Conservation (phyloP, 2,329 filamentous ascomycete genomes). For the Verticillium isaacii region DNA sequence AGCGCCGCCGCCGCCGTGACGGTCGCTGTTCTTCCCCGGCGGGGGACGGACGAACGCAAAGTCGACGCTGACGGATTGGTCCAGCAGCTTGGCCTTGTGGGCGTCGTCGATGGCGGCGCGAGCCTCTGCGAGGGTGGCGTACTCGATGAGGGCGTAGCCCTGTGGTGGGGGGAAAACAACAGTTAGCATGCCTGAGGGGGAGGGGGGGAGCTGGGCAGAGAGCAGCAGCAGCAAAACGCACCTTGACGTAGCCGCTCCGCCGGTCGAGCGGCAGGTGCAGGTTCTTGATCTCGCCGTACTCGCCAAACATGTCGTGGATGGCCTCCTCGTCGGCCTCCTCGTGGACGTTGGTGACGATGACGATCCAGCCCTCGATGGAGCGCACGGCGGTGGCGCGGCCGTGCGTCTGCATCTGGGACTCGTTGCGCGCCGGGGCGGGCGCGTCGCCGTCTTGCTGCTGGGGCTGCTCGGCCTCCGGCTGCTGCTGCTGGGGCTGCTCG, state of each 20-base stretch:
- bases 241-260: constrained; percentile 83
- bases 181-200: not conserved
- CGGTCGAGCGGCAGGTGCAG: constrained; percentile 78
- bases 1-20: constrained; percentile 15
- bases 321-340: constrained; percentile 84
- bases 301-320: constrained; percentile 74
- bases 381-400: constrained; percentile 75
- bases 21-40: constrained; percentile 43
- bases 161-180: constrained; percentile 26
- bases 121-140: constrained; percentile 72
- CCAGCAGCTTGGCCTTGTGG: constrained; percentile 72
- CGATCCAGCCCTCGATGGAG: constrained; percentile 86
- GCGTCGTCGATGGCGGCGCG: constrained; percentile 77
- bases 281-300: constrained; percentile 85
- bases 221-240: constrained; percentile 21
- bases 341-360: constrained; percentile 82
- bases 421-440: constrained; percentile 39
- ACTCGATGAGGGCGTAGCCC: constrained; percentile 85
- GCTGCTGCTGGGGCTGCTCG: constrained; percentile 26
- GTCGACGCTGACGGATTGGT: constrained; percentile 76
- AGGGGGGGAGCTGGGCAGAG: not conserved
- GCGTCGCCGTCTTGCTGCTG: constrained; percentile 14
- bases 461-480: constrained; percentile 9
- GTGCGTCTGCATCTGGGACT: constrained; percentile 66
- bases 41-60: constrained; percentile 83